Evolutionary conservation across 2,329 filamentous ascomycete species (phyloP).

Genomic region (Cytospora schulzeri): DNA sequence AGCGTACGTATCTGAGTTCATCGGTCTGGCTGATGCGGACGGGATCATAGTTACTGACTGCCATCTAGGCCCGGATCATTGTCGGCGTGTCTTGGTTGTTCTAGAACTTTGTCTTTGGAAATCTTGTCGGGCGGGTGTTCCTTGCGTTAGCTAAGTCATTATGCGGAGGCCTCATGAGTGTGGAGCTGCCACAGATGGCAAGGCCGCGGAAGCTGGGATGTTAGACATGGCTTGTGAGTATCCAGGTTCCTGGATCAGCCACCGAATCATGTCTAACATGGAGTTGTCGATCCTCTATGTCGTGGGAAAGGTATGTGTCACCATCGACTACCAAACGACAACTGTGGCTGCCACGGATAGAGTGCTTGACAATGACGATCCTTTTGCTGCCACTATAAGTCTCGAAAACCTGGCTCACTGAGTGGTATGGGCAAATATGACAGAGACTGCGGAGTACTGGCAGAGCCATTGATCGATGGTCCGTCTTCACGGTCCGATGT

Average conservation of each 20-base stretch:
- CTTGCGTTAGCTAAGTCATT: background rate
- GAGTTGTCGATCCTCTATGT: background rate
- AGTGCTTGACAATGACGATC: background rate
- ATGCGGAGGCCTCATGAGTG: background rate
- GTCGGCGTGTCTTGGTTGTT: background rate
- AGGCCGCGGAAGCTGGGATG: conserved; percentile 1
- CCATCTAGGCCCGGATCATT: background rate
- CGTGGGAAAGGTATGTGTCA: background rate
- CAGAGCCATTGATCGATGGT: background rate
- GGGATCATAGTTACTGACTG: background rate
- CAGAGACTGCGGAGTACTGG: background rate
- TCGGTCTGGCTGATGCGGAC: background rate
- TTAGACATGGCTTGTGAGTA: conserved; percentile 2
- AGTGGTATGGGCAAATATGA: background rate
- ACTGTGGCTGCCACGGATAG: background rate
- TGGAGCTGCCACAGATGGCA: conserved; percentile 2
- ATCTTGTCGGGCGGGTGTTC: background rate
- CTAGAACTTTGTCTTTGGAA: background rate
- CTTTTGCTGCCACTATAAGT: background rate
- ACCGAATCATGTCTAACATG: background rate
- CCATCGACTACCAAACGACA: background rate
- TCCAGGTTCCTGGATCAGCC: background rate
- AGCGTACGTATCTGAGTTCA: no score
- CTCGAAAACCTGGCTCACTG: background rate
- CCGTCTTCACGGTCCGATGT: no score